Base-by-base conservation (phyloP, 2,329 filamentous ascomycete species). In the Fusarium solani-melongenae region DNA sequence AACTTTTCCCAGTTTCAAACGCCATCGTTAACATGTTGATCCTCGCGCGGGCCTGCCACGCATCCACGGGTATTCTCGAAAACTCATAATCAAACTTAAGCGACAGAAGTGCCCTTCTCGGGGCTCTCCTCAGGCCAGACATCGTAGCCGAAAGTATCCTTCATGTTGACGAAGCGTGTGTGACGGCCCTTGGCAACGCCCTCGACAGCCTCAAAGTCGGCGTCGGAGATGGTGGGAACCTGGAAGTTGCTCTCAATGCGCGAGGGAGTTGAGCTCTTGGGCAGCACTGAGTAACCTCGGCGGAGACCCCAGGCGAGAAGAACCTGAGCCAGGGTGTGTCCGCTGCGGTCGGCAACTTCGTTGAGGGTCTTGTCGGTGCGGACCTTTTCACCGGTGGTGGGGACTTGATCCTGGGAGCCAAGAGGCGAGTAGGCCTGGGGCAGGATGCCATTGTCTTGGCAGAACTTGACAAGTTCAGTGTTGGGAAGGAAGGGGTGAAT, bases 141-240 rank as follows among this genome's bases (percentile, higher is more conserved):
- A 76, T 94, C 86, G 80, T 92, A 93, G 8, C 92, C 92, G 81
- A 94, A 94, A 1, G 91, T 93, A 73, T 93, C 92, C 87, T 93
- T 94, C 92, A 94, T 94, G 84, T 94, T 94, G 67, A 94, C 92
- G 78, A 94, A 94, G 39, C 92, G 89, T 29, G 88, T 89, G 81
- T 93, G 90, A 60, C 92, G 87, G 38, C 90, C 90, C 79, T 89
- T 86, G 51, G 76, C 76, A 58, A 78, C 76, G 33, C 69, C 69
- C 71, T 83, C 80, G 51, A 83, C 80, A 20, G 79, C 82, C 79
- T 85, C 75, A 73, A 86, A 83, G 83, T 94, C 94, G 84, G 89
- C 92, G 80, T 89, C 73, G 0, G 76, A 77, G 17, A 78, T 64
- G 8, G 51, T 36, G 1, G 76, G 76, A 1, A 78, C 41, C 62